Evolutionary conservation across 495 filamentous ascomycete genomes (phyloP), one percentile per base, ranked within the genome.

Genomic region (Jackrogersella multiformis): DNA sequence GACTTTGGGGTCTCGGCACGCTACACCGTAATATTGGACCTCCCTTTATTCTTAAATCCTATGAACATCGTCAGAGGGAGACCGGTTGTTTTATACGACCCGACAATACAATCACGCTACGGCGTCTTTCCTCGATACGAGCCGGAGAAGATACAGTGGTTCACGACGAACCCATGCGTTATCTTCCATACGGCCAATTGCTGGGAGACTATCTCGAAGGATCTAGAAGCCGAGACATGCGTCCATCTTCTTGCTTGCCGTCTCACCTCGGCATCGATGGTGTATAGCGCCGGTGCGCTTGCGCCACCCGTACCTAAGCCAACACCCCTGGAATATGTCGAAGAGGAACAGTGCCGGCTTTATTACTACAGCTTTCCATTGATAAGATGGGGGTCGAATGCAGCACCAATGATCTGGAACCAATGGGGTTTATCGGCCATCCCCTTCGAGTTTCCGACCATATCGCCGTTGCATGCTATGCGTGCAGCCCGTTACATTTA

Each of bases 181-280:
- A 87, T 90, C 55, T 89, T 89, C 61, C 88, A 90, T 64, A 88
- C 87, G 3, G 88, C 86, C 4, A 90, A 88, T 56, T 85, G 84
- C 30, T 91, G 88, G 88, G 84, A 88, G 42, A 69, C 55, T 7
- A 39, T 10, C 1, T 35, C 56, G 18, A 52, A 18, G 20, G 4
- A 35, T 30, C 24, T 21, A 12, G 72, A 77, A 1, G 36, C 53
- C 23, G 70, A 64, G 51, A 75, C 69, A 23, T 75, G 77, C 5
- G 84, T 90, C 9, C 85, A 88, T 55, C 80, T 90, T 71, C 78
- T 91, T 0, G 81, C 80, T 20, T 90, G 88, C 73, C 84, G 88
- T 32, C 74, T 87, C 53, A 90, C 86, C 0, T 85, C 84, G 15
- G 82, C 85, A 2, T 80, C 84, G 2, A 61, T 89, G 10, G 77